phyloP scores from a whole-genome alignment of 2,329 filamentous ascomycete species.

The Chaetothyriales sp. region DNA sequence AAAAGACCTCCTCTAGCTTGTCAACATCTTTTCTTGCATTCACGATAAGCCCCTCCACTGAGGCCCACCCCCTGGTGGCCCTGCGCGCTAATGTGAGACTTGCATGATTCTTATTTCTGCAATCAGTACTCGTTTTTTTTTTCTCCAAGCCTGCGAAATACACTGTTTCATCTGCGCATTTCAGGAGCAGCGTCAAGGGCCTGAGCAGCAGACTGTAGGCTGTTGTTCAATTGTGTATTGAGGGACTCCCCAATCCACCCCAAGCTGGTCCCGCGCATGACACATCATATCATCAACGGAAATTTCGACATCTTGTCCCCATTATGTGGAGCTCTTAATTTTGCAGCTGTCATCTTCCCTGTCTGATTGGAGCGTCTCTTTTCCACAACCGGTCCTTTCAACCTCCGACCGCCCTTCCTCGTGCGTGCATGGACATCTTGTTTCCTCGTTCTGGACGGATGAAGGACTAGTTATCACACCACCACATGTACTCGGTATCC shows the following conservation, averaged over 20 bases:
- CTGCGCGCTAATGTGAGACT: neutral
- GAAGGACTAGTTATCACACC: too few species aligned
- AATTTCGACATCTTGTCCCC: neutral
- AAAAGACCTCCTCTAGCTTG: too few species aligned
- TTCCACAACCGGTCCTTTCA: too few species aligned
- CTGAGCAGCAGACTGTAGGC: neutral
- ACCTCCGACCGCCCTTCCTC: too few species aligned
- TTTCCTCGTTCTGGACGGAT: neutral
- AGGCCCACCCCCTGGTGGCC: neutral
- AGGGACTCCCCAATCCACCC: too few species aligned
- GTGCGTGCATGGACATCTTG: neutral
- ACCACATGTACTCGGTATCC: too few species aligned
- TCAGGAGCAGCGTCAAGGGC: neutral
- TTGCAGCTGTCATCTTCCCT: neutral
- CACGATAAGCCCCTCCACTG: neutral
- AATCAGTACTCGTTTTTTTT: neutral
- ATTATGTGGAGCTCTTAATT: neutral
- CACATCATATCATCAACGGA: neutral
- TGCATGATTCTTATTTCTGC: neutral
- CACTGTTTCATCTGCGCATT: neutral
- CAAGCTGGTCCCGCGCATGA: too few species aligned
- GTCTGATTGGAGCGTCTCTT: neutral
- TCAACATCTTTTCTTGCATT: neutral
- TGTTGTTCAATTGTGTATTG: neutral
- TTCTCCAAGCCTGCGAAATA: neutral